A percentile compares a stretch with the other conserved stretches of the same genome.
Conservation (phyloP, 2,329 filamentous ascomycete genomes). For the Pseudogymnoascus destructans region DNA sequence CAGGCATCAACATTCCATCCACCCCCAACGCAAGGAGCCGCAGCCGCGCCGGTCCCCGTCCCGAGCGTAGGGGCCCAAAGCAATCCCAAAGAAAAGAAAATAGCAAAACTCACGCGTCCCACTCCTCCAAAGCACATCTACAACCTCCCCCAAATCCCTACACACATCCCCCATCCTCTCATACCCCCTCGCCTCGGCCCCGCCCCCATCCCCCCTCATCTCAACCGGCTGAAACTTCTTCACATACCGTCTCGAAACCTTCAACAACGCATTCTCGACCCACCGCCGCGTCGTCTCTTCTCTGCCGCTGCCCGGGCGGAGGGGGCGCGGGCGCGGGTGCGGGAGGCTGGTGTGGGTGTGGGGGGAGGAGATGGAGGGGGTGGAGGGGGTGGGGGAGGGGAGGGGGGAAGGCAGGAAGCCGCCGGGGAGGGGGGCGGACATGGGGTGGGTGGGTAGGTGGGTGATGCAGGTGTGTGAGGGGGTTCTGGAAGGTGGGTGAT, state of each 20-base stretch:
- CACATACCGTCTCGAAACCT: conserved; percentile 44
- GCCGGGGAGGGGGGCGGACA: conserved; percentile 25
- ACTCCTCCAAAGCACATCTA: conserved; percentile 76
- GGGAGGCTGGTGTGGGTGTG: conserved; percentile 32
- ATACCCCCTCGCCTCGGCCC: conserved; percentile 33
- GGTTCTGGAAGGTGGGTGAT: neutral
- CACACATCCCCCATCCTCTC: conserved; percentile 56
- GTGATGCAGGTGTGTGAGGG: neutral
- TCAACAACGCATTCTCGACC: conserved; percentile 38
- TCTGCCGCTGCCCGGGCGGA: conserved; percentile 44
- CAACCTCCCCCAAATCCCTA: conserved; percentile 57
- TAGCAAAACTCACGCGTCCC: conserved; percentile 57
- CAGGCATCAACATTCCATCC: neutral
- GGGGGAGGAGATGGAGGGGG: conserved; percentile 29
- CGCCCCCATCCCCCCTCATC: conserved; percentile 23
- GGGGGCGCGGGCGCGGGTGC: conserved; percentile 38
- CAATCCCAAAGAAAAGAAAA: neutral
- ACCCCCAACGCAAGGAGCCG: neutral
- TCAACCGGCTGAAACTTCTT: conserved; percentile 44
- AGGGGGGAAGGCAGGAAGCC: conserved; percentile 38
- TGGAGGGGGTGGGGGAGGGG: conserved; percentile 43
- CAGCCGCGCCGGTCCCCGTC: too few relatives aligned
- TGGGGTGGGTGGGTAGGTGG: neutral
- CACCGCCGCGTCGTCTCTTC: conserved; percentile 48
- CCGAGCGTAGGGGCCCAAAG: neutral